A percentile compares a stretch with the other conserved stretches of the same genome.
Evolutionary conservation across 129 eudicot species (phyloP).

Genomic region (Lactuca saligna): DNA sequence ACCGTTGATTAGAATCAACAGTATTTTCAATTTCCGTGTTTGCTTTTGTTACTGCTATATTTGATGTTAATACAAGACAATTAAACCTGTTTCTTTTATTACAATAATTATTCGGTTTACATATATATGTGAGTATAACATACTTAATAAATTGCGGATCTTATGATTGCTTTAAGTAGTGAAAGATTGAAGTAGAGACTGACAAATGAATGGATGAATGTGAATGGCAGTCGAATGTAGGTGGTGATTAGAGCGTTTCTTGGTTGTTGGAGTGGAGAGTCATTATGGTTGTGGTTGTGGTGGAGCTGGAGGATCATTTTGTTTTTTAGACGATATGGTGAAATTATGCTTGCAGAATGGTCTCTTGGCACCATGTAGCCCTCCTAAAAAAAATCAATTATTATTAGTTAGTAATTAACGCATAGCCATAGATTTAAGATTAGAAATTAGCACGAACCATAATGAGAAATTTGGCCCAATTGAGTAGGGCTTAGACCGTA

Average conservation of each 20-base stretch:
- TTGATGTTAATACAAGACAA: neutral
- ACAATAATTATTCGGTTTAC: no score
- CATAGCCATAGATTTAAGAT: no score
- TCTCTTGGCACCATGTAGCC: constrained; percentile 80
- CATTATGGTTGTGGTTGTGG: constrained; percentile 37
- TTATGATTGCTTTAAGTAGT: constrained; percentile 58
- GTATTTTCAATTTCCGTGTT: neutral
- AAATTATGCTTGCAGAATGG: constrained; percentile 51
- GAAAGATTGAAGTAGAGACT: constrained; percentile 76
- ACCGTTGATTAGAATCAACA: constrained; percentile 40
- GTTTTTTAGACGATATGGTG: constrained; percentile 57
- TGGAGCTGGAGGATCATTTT: constrained; percentile 49
- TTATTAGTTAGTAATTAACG: no score
- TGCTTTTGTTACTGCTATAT: neutral
- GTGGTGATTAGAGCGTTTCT: constrained; percentile 38
- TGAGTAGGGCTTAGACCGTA: no score
- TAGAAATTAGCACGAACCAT: no score
- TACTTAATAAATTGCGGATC: constrained; percentile 14
- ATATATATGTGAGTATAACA: no score
- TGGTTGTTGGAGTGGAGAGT: constrained; percentile 59
- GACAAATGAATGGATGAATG: constrained; percentile 48
- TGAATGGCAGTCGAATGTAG: constrained; percentile 69
- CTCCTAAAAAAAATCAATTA: constrained; percentile 37
- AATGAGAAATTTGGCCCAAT: no score
- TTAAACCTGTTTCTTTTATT: no score